phyloP scores from a whole-genome alignment of 441 rosid species.

The Populus trichocarpa region DNA sequence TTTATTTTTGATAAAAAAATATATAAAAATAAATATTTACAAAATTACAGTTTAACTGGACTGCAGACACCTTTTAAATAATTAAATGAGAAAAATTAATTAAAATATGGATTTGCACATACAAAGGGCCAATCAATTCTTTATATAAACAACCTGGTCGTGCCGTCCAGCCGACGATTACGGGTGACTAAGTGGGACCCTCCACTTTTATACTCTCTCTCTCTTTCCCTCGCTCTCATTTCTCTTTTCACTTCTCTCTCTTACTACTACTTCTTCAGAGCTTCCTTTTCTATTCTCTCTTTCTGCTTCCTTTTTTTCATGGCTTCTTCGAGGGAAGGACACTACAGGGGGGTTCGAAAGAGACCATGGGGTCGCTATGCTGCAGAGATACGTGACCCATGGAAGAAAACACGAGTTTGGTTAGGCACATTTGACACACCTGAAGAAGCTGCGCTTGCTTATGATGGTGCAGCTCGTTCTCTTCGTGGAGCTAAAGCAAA shows the following conservation, averaged over 20 bases:
- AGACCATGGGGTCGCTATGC: conserved; percentile 99
- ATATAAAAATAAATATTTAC: too few species aligned
- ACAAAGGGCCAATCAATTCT: neutral
- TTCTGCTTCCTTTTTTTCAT: neutral
- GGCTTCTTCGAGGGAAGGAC: conserved; percentile 55
- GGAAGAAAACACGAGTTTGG: conserved; percentile 97
- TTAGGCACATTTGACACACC: conserved; percentile 96
- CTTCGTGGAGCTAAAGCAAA: conserved; percentile 91
- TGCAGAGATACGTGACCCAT: conserved; percentile 95
- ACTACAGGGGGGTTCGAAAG: conserved; percentile 94
- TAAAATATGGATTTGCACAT: neutral
- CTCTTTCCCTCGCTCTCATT: neutral
- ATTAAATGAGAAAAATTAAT: neutral
- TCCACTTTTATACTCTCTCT: neutral
- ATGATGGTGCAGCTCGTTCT: conserved; percentile 90
- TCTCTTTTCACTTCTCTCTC: neutral
- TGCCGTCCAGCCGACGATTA: conserved; percentile 63
- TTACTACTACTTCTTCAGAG: neutral
- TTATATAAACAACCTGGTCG: conserved; percentile 16
- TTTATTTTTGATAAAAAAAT: too few species aligned
- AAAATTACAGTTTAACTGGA: too few species aligned
- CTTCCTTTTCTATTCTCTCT: neutral
- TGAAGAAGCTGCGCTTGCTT: conserved; percentile 93
- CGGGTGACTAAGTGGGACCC: conserved; percentile 61
- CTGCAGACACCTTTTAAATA: too few species aligned